Conservation (phyloP, 1,284 basidiomycete genomes). For the Termitomyces sp. region DNA sequence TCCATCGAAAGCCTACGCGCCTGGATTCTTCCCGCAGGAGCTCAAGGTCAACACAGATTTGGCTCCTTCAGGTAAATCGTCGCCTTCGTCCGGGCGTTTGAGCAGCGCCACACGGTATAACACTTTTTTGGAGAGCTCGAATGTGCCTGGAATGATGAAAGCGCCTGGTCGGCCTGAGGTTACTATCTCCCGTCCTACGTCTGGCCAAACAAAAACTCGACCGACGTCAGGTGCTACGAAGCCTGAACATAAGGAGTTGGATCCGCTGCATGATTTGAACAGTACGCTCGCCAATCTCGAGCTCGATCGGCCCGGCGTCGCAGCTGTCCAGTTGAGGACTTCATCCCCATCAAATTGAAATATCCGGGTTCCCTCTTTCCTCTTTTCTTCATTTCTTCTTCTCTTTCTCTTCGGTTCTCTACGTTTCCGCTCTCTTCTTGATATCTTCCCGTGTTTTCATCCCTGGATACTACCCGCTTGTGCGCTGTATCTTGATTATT, state of each 20-base stretch:
- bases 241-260: constrained; percentile 33
- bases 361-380: background rate
- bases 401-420: constrained; percentile 12
- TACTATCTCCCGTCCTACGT: constrained; percentile 46
- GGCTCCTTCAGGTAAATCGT: constrained; percentile 28
- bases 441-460: constrained; percentile 15
- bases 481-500: constrained; percentile 25
- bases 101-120: constrained; percentile 41
- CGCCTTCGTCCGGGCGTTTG: constrained; percentile 42
- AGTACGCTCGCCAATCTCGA: constrained; percentile 72
- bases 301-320: constrained; percentile 38
- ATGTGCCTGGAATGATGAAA: constrained; percentile 29
- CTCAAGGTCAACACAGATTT: constrained; percentile 20
- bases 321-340: constrained; percentile 24
- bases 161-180: constrained; percentile 40
- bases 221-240: constrained; percentile 17
- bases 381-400: constrained; percentile 12
- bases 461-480: constrained; percentile 17
- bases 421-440: constrained; percentile 4
- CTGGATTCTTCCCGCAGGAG: constrained; percentile 3
- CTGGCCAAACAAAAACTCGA: constrained; percentile 36
- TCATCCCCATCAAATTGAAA: constrained; percentile 19
- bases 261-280: constrained; percentile 63
- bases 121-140: constrained; percentile 32
- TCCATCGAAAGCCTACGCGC: constrained; percentile 9